A percentile compares a stretch with the other conserved stretches of the same genome.
These are phyloP conservation scores for Leptodermis oblonga DNA, from an alignment of 257 asterid genomes.

Conservation along the genomic window DNA sequence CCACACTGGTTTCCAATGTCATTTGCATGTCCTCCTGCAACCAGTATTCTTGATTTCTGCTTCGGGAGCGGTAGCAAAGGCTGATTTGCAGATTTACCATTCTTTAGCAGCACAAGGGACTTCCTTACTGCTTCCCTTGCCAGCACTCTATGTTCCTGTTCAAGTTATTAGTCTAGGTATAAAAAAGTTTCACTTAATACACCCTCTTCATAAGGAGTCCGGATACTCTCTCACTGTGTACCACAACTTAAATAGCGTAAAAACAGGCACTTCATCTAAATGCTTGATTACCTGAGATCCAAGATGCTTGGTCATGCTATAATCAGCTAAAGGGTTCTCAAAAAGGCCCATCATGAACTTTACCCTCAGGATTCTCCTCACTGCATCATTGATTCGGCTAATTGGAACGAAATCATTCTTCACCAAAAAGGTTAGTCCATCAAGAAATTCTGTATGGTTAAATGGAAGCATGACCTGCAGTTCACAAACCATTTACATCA, in stretches of 20 bases:
- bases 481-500: no score
- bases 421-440: constrained; percentile 49
- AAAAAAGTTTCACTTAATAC: neutral
- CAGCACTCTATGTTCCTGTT: constrained; percentile 34
- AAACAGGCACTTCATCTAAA: neutral
- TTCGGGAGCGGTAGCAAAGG: constrained; percentile 36
- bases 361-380: constrained; percentile 53
- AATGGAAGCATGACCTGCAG: constrained; percentile 64
- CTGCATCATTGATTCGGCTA: constrained; percentile 71
- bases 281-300: constrained; percentile 45
- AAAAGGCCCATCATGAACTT: constrained; percentile 68
- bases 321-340: constrained; percentile 62
- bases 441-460: constrained; percentile 50
- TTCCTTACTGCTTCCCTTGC: constrained; percentile 46
- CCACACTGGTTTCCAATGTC: constrained; percentile 40
- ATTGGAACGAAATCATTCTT: constrained; percentile 41
- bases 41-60: constrained; percentile 25
- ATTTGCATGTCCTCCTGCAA: constrained; percentile 40
- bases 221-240: no score
- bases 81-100: constrained; percentile 17
- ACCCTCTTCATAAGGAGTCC: neutral
- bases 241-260: no score
- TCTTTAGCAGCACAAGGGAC: constrained; percentile 38
- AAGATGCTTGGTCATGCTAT: constrained; percentile 56
- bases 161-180: neutral